Base-by-base conservation (phyloP, 345 rosid genomes). In the Populus simonii region DNA sequence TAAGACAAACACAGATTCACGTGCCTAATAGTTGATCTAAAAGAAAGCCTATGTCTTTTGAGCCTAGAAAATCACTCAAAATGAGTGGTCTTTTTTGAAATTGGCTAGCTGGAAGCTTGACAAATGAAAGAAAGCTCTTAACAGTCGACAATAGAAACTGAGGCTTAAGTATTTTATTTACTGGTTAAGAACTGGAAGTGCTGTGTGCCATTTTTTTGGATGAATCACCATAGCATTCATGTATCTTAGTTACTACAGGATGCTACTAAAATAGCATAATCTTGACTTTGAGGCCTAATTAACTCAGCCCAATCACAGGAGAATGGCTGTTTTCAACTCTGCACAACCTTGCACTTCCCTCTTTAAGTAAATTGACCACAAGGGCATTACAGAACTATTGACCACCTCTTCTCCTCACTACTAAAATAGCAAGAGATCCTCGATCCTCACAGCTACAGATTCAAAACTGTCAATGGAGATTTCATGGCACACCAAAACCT, bases 391-490 rank as follows among this genome's bases (percentile, higher is more conserved):
- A 55, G 43, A 39, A n/a, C 27, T n/a, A 3, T n/a, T 57, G 27
- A 57, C 13, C 63, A n/a, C 63, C 29, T 1, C 29, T n/a, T 57
- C 63, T 57, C 15, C 63, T 55, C 18, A 11, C 73, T 25, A 17
- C 1, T 45, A 7, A 23, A 20, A 22, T 45, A 6, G 12, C 25
- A 11, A 1, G 3, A 18, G 55, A 53, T 55, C 63, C 33, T 38
- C 27, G 65, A 49, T 7, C 20, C 45, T 25, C 59, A 59, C n/a
- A 45, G 35, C 61, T 61, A 13, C n/a, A 27, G 73, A 62, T 69
- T 62, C 69, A 10, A n/a, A 71, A 65, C 43, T 68, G 70, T 73
- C 65, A 33, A 82, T 82, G 82, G 82, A 73, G 18, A 57, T 61
- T 69, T 63, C 81, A 70, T 10, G 71, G 59, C 73, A 76, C 29